Base-by-base conservation (phyloP, 176 grass and related monocot genomes). In the Miscanthus lutarioriparius region DNA sequence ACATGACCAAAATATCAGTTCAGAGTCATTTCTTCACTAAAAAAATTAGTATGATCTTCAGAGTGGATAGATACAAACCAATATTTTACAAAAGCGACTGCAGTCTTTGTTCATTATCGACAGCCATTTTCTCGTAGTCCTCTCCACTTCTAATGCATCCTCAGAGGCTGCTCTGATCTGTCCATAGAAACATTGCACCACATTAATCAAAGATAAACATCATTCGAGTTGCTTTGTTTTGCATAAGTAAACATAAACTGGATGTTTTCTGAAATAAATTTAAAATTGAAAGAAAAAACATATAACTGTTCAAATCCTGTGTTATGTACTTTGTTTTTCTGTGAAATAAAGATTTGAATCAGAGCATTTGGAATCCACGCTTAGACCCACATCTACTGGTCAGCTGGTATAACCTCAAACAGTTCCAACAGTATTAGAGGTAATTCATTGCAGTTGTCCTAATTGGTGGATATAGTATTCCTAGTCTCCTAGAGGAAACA, bases 21-120 rank as follows among this genome's bases (percentile, higher is more conserved):
- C 10, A 20, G 25, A 38, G 8, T 79, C 80, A 37, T 26, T 28
- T 44, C 33, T 74, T 71, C 72, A 54, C 43, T 15, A 20, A n/a
- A 75, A 66, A 28, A 69, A 1, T 48, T 62, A 74, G 33, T 86
- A 56, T 20, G 17, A 30, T 58, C 33, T 76, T 44, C 80, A 19
- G 82, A 89, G 47, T 36, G 61, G 61, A 82, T 64, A 84, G 35
- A 36, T 64, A 89, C 80, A 4, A 35, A 95, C 96, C 96, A 98
- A 75, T 93, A 98, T 95, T 95, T 98, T 98, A 87, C 96, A 95
- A 62, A 98, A 98, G 75, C 96, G 96, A 40, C 87, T 95, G 87
- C 96, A 98, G 82, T 95, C 96, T 88, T 95, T 98, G 70, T 85
- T 90, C 93, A 98, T 95, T 71, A 98, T 91, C 4, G 71, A 49